Evolutionary conservation across 371 early-diverging fungal species (phyloP).

Genomic region (Zychaea mexicana): DNA sequence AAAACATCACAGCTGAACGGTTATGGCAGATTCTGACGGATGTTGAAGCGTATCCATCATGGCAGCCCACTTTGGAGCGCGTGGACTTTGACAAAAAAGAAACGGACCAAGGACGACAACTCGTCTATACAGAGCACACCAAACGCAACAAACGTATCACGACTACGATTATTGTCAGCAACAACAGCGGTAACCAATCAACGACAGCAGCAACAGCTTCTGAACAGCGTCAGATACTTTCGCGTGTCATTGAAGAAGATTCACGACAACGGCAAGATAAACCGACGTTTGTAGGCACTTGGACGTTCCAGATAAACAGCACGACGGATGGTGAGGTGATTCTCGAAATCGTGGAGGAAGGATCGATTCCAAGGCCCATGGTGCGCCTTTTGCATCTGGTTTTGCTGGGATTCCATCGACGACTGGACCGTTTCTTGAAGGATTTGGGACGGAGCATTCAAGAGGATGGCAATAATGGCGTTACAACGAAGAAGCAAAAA

Average conservation of each 20-base stretch:
- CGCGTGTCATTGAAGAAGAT: constrained; percentile 2
- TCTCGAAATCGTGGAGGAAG: constrained; percentile 36
- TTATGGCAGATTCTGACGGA: constrained; percentile 44
- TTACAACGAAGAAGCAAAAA: not conserved
- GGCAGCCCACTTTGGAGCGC: constrained; percentile 38
- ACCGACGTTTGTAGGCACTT: constrained; percentile 19
- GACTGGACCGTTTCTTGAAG: constrained; percentile 44
- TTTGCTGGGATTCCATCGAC: constrained; percentile 39
- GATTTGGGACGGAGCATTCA: constrained; percentile 32
- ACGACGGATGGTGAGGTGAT: constrained; percentile 18
- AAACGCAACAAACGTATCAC: constrained; percentile 9
- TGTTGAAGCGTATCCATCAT: constrained; percentile 38
- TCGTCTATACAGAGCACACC: constrained; percentile 9
- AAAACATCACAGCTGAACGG: constrained; percentile 29
- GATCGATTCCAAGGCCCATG: constrained; percentile 41
- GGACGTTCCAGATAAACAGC: constrained; percentile 15
- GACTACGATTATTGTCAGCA: not conserved
- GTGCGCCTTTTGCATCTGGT: constrained; percentile 32
- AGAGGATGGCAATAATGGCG: constrained; percentile 7
- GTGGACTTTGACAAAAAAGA: constrained; percentile 20
- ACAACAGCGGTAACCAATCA: not conserved
- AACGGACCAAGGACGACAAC: not conserved
- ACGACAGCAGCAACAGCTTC: not conserved
- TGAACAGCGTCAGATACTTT: too few species aligned
- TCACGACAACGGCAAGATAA: constrained; percentile 6